phyloP scores from a whole-genome alignment of 257 asterid species.

The Thymus quinquecostatus region DNA sequence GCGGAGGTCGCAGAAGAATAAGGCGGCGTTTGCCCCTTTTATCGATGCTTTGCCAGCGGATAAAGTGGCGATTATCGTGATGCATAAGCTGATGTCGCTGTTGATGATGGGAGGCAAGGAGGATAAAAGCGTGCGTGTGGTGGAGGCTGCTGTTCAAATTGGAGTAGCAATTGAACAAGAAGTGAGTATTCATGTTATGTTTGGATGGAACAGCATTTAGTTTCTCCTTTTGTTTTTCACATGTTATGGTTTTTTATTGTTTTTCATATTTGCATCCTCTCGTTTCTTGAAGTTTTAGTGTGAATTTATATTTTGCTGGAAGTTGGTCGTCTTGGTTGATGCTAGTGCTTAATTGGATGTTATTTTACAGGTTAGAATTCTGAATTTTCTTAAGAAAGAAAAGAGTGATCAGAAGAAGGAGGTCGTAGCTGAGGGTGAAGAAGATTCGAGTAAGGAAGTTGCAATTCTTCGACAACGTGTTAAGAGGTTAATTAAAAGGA shows the following conservation, averaged over 20 bases:
- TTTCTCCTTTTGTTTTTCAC: background rate
- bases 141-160: constrained; percentile 87
- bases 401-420: constrained; percentile 46
- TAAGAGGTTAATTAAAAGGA: constrained; percentile 65
- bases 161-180: constrained; percentile 86
- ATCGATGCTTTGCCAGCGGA: constrained; percentile 83
- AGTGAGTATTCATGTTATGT: constrained; percentile 47
- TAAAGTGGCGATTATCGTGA: constrained; percentile 90
- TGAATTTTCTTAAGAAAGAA: constrained; percentile 77
- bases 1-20: constrained; percentile 58
- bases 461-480: constrained; percentile 68
- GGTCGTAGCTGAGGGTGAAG: constrained; percentile 48
- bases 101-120: constrained; percentile 92
- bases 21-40: constrained; percentile 69
- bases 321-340: constrained; percentile 12
- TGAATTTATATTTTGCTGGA: constrained; percentile 4
- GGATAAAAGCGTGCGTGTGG: constrained; percentile 76
- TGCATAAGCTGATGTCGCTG: constrained; percentile 91
- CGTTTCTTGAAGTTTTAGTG: background rate
- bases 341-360: constrained; percentile 18
- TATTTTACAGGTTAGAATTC: constrained; percentile 72
- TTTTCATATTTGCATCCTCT: background rate
- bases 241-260: background rate
- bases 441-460: constrained; percentile 53
- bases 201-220: constrained; percentile 6